phyloP scores from a whole-genome alignment of 2,329 filamentous ascomycete species.

The Raffaelea albimanens region DNA sequence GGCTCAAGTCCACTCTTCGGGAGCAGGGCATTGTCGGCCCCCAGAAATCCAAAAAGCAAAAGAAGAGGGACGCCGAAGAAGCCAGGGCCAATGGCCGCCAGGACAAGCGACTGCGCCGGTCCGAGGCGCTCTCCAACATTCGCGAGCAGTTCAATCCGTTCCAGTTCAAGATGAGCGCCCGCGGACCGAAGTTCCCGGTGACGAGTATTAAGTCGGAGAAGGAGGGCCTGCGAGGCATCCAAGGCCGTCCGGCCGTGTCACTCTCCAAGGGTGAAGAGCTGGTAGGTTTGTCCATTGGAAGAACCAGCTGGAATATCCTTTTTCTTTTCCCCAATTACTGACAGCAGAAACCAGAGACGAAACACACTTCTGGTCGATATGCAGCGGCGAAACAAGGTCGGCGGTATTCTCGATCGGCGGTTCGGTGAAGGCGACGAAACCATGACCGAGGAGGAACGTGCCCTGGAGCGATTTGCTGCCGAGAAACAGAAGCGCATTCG shows the following conservation, averaged over 20 bases:
- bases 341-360: neutral
- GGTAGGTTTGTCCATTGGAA: slow-evolving; percentile 46
- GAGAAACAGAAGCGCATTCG: slow-evolving; percentile 69
- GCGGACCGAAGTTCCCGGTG: slow-evolving; percentile 76
- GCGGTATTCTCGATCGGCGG: slow-evolving; percentile 82
- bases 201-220: slow-evolving; percentile 54
- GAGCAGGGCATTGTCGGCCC: slow-evolving; percentile 86
- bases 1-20: slow-evolving; percentile 80
- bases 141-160: slow-evolving; percentile 98
- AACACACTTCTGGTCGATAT: slow-evolving; percentile 71
- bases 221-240: slow-evolving; percentile 46
- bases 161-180: slow-evolving; percentile 73
- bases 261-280: slow-evolving; percentile 82
- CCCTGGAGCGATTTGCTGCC: slow-evolving; percentile 79
- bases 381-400: slow-evolving; percentile 80
- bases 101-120: slow-evolving; percentile 68
- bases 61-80: slow-evolving; percentile 62
- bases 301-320: too few species aligned
- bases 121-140: slow-evolving; percentile 72
- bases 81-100: slow-evolving; percentile 43
- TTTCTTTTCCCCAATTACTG: neutral
- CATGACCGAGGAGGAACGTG: slow-evolving; percentile 88
- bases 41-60: slow-evolving; percentile 92
- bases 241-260: slow-evolving; percentile 71
- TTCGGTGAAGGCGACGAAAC: slow-evolving; percentile 93